phyloP scores from a whole-genome alignment of 2,329 filamentous ascomycete species.

The Scopulariopsis brevicaulis region DNA sequence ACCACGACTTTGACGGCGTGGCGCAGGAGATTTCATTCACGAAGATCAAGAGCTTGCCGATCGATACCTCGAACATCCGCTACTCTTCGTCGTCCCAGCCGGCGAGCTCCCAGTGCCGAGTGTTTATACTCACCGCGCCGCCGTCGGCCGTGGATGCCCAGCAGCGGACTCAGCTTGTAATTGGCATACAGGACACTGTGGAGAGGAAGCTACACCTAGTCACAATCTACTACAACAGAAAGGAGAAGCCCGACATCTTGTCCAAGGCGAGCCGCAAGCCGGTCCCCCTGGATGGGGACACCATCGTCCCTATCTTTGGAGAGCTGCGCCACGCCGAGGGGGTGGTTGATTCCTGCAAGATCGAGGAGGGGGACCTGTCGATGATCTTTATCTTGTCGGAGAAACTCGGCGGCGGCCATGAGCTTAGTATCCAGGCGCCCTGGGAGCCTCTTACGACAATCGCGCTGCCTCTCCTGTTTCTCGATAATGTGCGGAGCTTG shows the following conservation, averaged over 20 bases:
- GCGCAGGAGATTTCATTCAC: conserved; percentile 61
- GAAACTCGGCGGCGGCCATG: conserved; percentile 48
- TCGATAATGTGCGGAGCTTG: conserved; percentile 48
- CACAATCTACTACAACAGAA: conserved; percentile 44
- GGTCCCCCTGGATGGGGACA: conserved; percentile 7
- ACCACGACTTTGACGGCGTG: conserved; percentile 60
- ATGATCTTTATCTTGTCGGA: conserved; percentile 61
- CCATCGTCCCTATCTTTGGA: conserved; percentile 12
- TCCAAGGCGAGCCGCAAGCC: conserved; percentile 11
- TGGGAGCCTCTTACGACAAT: conserved; percentile 63
- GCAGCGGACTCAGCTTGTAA: conserved; percentile 42
- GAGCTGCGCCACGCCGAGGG: conserved; percentile 50
- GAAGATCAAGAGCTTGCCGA: conserved; percentile 56
- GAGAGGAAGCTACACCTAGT: conserved; percentile 59
- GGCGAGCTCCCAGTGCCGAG: conserved; percentile 39
- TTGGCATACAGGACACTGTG: conserved; percentile 60
- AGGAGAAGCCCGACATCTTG: conserved; percentile 17
- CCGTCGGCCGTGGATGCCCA: conserved; percentile 41
- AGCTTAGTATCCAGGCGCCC: conserved; percentile 62
- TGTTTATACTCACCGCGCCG: conserved; percentile 57
- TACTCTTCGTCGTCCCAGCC: conserved; percentile 45
- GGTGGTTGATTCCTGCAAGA: conserved; percentile 61
- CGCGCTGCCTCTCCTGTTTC: conserved; percentile 46
- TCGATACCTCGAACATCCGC: conserved; percentile 48
- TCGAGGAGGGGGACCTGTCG: conserved; percentile 55